Evolutionary conservation across 1,139 yeast species (phyloP).

Genomic region (Zhuliangozyma parablackwelliae): DNA sequence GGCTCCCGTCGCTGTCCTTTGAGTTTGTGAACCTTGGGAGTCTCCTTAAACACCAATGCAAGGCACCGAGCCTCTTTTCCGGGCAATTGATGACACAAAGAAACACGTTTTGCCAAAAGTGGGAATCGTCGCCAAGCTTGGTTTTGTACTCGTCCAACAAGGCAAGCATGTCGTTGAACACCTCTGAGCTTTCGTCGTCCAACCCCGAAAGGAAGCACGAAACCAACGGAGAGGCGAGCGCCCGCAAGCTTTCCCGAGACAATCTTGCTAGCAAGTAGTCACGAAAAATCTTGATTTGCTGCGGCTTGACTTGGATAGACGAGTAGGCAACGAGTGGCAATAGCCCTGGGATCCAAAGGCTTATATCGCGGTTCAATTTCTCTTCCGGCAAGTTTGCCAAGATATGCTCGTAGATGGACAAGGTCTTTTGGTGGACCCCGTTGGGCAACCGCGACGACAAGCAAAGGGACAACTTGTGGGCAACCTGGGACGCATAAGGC

Average conservation of each 20-base stretch:
- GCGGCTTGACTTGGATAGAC: conserved; percentile 81
- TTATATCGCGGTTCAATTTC: conserved; percentile 46
- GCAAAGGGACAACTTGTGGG: conserved; percentile 56
- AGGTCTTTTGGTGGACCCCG: conserved; percentile 89
- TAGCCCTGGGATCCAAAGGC: conserved; percentile 85
- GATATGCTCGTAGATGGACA: conserved; percentile 69
- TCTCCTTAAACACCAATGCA: conserved; percentile 66
- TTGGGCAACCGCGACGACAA: conserved; percentile 79
- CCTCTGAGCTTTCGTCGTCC: conserved; percentile 88
- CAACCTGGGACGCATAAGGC: conserved; percentile 37
- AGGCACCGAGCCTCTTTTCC: conserved; percentile 78
- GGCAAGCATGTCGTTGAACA: conserved; percentile 55
- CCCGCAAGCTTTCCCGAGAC: conserved; percentile 44
- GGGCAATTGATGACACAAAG: conserved; percentile 71
- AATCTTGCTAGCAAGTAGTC: conserved; percentile 49
- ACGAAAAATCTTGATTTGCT: conserved; percentile 57
- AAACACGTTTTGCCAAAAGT: conserved; percentile 85
- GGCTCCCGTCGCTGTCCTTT: conserved; percentile 9
- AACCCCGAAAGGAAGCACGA: conserved; percentile 79
- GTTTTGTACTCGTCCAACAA: conserved; percentile 57
- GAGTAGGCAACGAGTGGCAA: conserved; percentile 84
- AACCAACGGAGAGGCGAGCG: conserved; percentile 63
- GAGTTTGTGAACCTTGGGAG: conserved; percentile 48
- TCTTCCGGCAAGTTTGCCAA: conserved; percentile 58
- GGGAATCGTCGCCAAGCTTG: conserved; percentile 61